Evolutionary conservation across 2,329 filamentous ascomycete species (phyloP).

Genomic region (Onygena corvina): DNA sequence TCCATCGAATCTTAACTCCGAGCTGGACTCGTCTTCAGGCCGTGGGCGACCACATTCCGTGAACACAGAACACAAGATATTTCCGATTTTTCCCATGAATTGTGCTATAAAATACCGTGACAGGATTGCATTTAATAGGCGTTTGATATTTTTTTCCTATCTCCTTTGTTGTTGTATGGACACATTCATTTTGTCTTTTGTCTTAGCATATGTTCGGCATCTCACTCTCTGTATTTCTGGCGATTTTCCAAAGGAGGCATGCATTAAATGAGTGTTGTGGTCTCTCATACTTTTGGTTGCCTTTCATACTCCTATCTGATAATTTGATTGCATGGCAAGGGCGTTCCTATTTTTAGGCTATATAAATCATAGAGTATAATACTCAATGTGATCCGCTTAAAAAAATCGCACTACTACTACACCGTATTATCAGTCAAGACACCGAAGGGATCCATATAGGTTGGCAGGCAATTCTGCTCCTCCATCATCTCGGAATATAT

Average conservation of each 20-base stretch:
- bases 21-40: conserved; percentile 1
- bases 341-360: background rate
- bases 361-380: too few relatives aligned
- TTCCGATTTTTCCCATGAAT: background rate
- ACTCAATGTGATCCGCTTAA: too few relatives aligned
- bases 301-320: background rate
- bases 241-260: background rate
- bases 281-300: background rate
- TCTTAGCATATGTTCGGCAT: background rate
- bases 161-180: background rate
- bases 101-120: background rate
- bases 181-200: background rate
- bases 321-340: background rate
- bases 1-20: background rate
- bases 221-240: conserved; percentile 1
- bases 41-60: background rate
- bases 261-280: conserved; percentile 2
- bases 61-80: background rate
- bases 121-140: conserved; percentile 2
- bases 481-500: too few relatives aligned
- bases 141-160: background rate
- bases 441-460: too few relatives aligned
- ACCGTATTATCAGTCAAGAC: too few relatives aligned
- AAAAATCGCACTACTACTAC: too few relatives aligned
- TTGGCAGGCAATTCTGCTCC: too few relatives aligned